Percentiles rank a stretch among this genome's conserved stretches.
Conservation (phyloP, 441 rosid genomes). For the Biscutella laevigata region DNA sequence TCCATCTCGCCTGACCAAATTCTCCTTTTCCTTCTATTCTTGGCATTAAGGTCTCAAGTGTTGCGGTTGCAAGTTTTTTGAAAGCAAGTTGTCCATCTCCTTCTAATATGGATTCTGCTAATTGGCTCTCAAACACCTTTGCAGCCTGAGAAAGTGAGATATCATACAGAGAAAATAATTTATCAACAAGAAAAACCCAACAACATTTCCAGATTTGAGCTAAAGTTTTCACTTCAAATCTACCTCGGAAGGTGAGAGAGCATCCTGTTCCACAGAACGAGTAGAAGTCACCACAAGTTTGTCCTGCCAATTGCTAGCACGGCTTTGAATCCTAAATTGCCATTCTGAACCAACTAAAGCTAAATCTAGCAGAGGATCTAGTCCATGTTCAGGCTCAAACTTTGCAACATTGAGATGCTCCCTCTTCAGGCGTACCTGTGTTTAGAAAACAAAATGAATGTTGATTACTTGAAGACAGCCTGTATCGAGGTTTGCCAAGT, state of each 20-base stretch:
- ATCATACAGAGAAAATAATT: background rate
- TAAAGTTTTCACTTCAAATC: background rate
- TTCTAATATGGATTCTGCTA: conserved; percentile 94
- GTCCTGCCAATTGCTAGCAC: conserved; percentile 98
- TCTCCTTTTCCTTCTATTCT: conserved; percentile 93
- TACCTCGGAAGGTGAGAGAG: conserved; percentile 90
- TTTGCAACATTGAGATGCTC: conserved; percentile 89
- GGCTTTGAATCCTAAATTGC: conserved; percentile 94
- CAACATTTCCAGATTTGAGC: background rate
- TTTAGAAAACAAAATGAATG: conserved; percentile 17
- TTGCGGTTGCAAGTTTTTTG: conserved; percentile 92
- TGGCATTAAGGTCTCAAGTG: conserved; percentile 87
- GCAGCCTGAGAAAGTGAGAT: conserved; percentile 53
- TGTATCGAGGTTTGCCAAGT: conserved; percentile 1
- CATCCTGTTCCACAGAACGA: conserved; percentile 94
- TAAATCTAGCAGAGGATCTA: conserved; percentile 87
- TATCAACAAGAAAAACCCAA: background rate
- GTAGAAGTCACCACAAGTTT: conserved; percentile 89
- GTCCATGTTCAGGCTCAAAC: conserved; percentile 89
- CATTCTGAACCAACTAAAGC: conserved; percentile 98
- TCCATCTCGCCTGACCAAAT: conserved; percentile 96
- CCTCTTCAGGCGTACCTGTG: conserved; percentile 85
- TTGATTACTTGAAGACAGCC: background rate
- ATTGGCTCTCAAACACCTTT: conserved; percentile 84
- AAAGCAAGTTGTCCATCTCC: conserved; percentile 93